Evolutionary conservation across 1,284 basidiomycete species (phyloP), one percentile per base, ranked within the genome.

Genomic region (Ganoderma multipileum): DNA sequence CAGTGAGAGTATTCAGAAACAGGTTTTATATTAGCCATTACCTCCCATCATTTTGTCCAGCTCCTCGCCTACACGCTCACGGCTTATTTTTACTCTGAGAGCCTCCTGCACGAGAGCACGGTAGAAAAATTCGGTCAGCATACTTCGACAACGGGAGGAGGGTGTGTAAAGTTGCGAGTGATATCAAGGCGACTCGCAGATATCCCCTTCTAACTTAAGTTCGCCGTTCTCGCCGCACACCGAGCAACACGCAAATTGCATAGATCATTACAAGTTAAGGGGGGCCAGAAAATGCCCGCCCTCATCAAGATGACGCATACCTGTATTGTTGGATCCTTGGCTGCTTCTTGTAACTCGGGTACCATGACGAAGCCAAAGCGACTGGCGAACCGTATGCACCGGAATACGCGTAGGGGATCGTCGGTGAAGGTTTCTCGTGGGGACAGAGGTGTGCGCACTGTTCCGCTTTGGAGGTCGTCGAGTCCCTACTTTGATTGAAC

Each of bases 331-430:
- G 84, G 82, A 73, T 94, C 87, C 71, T 83, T 84, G 23, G 91
- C 91, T 9, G 94, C 91, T 5, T 87, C 83, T 63, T 84, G 81
- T 33, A 98, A 85, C 64, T 93, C 92, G 0, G 85, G 80, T n/a
- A 94, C 92, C 67, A 99, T 85, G 18, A 85, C 81, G 76, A 97
- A 98, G 12, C 92, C 91, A 78, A 96, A 96, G 38, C 98, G 86
- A 75, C 94, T 95, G 0, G 97, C 92, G 79, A 99, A 99, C 65
- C 98, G 86, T 20, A 99, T 83, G 73, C 95, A 97, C 42, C 98
- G 90, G 41, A 99, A 83, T 14, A 99, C 90, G 2, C 98, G 90
- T 8, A 99, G 82, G 3, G 98, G 98, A 78, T 99, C 98, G 74
- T 99, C 98, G 42, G 89, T 82, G 77, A 99, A 99, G 0, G 98